Conservation (phyloP, 2,329 filamentous ascomycete genomes). For the Aspergillus arachidicola region DNA sequence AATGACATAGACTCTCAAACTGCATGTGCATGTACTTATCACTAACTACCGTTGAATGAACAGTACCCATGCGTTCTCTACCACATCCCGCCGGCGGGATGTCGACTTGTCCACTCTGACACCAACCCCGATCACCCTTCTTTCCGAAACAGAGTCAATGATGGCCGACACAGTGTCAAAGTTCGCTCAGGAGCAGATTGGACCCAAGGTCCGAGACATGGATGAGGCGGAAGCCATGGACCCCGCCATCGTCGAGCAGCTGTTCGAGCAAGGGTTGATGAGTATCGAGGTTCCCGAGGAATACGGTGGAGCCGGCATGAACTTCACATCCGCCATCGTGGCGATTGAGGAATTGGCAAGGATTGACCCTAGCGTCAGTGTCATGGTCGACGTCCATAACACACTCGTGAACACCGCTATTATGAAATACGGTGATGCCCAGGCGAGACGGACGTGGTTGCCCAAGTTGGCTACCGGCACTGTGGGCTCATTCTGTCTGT, state of each 20-base stretch:
- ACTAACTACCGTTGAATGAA: neutral
- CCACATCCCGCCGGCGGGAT: slow-evolving; percentile 59
- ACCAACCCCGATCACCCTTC: slow-evolving; percentile 89
- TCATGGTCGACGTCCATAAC: slow-evolving; percentile 97
- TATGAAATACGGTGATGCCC: slow-evolving; percentile 77
- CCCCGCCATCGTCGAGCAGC: slow-evolving; percentile 79
- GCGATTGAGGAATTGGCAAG: slow-evolving; percentile 95
- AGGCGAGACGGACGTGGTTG: slow-evolving; percentile 81
- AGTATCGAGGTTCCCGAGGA: slow-evolving; percentile 96
- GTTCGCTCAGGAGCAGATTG: slow-evolving; percentile 85
- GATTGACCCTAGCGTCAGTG: slow-evolving; percentile 91
- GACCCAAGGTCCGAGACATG: slow-evolving; percentile 94
- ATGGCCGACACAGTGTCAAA: slow-evolving; percentile 90
- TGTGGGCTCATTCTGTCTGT: slow-evolving; percentile 88
- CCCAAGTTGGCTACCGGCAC: slow-evolving; percentile 88
- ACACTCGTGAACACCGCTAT: slow-evolving; percentile 95
- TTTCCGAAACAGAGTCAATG: slow-evolving; percentile 84
- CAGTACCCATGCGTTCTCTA: slow-evolving; percentile 61
- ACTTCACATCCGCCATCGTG: slow-evolving; percentile 94
- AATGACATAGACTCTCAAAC: neutral
- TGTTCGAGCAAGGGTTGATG: slow-evolving; percentile 98
- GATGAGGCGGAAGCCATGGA: slow-evolving; percentile 97
- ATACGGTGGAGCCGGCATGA: slow-evolving; percentile 96
- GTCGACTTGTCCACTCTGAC: slow-evolving; percentile 73
- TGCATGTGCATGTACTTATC: slow-evolving; percentile 1